Conservation (phyloP, 2,329 filamentous ascomycete species). For the Cladosporium colombiae region DNA sequence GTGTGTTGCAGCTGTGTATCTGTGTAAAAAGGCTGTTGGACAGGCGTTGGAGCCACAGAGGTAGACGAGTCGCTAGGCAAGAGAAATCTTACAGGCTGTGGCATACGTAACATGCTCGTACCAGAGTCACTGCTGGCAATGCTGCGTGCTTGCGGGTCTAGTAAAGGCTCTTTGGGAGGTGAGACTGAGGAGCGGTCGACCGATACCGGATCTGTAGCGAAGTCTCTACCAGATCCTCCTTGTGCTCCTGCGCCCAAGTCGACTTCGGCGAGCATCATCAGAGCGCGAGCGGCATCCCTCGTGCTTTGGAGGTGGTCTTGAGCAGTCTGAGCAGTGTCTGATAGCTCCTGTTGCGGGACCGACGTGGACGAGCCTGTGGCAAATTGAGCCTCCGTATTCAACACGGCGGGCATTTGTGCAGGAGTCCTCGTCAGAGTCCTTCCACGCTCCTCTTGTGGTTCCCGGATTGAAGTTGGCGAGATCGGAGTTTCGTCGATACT, state of each 20-base stretch:
- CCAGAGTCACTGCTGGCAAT: not conserved
- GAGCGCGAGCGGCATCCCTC: not conserved
- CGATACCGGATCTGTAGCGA: not conserved
- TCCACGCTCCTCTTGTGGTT: not conserved
- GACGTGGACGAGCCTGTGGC: not conserved
- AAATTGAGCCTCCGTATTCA: not conserved
- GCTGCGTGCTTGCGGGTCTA: not conserved
- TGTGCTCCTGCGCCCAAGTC: not conserved
- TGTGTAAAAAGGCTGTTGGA: not conserved
- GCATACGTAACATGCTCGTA: not conserved
- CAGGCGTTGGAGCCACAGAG: not conserved
- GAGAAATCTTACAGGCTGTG: not conserved
- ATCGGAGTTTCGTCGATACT: constrained; percentile 5
- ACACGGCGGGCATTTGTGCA: not conserved
- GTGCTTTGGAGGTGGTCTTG: not conserved
- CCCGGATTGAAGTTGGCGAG: not conserved
- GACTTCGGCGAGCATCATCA: not conserved
- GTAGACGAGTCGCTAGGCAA: not conserved
- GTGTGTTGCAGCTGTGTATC: not conserved
- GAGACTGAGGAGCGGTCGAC: not conserved
- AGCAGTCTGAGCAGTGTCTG: not conserved
- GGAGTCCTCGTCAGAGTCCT: not conserved
- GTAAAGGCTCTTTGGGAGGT: not conserved
- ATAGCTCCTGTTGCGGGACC: not conserved
- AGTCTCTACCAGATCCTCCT: not conserved